Evolutionary conservation across 2,329 filamentous ascomycete species (phyloP).

Genomic region (Lachnellula arida): DNA sequence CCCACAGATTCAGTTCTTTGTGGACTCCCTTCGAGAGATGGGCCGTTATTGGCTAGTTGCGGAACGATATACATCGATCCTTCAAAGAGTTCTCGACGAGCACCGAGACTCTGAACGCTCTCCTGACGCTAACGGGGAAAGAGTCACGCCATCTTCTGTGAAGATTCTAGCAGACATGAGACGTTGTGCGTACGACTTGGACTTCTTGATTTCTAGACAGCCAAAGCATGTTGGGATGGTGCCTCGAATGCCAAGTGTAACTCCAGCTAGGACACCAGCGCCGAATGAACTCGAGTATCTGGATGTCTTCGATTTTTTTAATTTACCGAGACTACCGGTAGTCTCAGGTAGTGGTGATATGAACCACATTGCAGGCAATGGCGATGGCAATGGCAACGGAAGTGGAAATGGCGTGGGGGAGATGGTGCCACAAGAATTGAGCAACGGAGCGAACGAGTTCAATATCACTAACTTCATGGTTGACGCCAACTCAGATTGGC

Average conservation of each 20-base stretch:
- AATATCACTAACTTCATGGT: constrained; percentile 77
- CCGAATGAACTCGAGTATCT: constrained; percentile 85
- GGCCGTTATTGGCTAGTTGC: constrained; percentile 83
- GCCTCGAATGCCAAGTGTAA: constrained; percentile 48
- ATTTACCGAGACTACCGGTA: constrained; percentile 69
- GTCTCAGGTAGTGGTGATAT: constrained; percentile 28
- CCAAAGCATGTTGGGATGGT: constrained; percentile 27
- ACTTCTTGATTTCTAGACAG: constrained; percentile 82
- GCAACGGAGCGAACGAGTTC: constrained; percentile 49
- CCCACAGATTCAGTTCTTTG: constrained; percentile 74
- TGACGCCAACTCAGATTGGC: constrained; percentile 69
- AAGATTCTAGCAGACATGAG: constrained; percentile 90
- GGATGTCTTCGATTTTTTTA: constrained; percentile 94
- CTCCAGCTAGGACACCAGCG: constrained; percentile 63
- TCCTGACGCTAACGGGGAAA: constrained; percentile 56
- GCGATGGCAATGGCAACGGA: constrained; percentile 17
- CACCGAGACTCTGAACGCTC: constrained; percentile 71
- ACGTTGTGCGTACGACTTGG: constrained; percentile 82
- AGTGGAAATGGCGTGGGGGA: constrained; percentile 21
- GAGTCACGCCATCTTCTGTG: constrained; percentile 75
- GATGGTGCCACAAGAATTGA: constrained; percentile 29
- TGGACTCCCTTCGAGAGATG: constrained; percentile 76
- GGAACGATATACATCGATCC: constrained; percentile 71
- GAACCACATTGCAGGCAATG: constrained; percentile 24
- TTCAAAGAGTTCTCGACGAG: constrained; percentile 81